These are phyloP conservation scores for Nasturtium officinale DNA, from an alignment of 345 rosid species.

Conservation along the genomic window DNA sequence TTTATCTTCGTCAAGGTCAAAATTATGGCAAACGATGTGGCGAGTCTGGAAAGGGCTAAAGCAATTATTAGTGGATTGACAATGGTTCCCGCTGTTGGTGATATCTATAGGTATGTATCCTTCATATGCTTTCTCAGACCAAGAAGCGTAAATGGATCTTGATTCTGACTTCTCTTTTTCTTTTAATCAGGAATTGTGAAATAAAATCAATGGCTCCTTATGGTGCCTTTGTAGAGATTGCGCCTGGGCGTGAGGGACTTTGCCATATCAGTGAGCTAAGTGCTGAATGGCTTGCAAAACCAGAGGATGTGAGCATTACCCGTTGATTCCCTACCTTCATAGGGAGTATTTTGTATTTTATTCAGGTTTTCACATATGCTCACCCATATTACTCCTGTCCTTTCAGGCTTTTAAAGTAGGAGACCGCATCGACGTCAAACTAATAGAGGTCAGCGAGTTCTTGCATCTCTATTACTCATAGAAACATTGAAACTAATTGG, in stretches of 20 bases:
- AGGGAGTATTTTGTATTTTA: neutral
- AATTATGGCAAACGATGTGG: conserved; percentile 78
- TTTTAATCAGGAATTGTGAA: conserved; percentile 70
- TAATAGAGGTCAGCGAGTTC: conserved; percentile 70
- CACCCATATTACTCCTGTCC: conserved; percentile 8
- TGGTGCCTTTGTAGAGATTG: conserved; percentile 96
- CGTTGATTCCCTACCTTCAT: conserved; percentile 3
- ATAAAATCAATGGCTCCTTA: conserved; percentile 89
- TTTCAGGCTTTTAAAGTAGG: conserved; percentile 84
- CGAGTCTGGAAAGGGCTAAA: conserved; percentile 82
- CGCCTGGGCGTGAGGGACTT: conserved; percentile 97
- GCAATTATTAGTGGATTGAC: conserved; percentile 74
- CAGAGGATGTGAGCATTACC: conserved; percentile 79
- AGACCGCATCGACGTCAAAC: conserved; percentile 89
- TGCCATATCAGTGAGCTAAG: conserved; percentile 97
- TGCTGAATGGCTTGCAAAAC: conserved; percentile 84
- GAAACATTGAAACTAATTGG: conserved; percentile 8
- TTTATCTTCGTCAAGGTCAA: conserved; percentile 61
- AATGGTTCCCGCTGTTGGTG: conserved; percentile 89
- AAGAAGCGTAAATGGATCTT: conserved; percentile 16
- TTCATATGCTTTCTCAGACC: conserved; percentile 6
- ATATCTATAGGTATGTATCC: conserved; percentile 66
- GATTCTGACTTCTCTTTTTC: conserved; percentile 16
- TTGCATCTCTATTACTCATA: conserved; percentile 11
- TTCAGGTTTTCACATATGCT: conserved; percentile 18